A percentile compares a stretch with the other conserved stretches of the same genome.
Evolutionary conservation across 208 protist genomes (phyloP).

Genomic region (Balamuthia mandrillaris): DNA sequence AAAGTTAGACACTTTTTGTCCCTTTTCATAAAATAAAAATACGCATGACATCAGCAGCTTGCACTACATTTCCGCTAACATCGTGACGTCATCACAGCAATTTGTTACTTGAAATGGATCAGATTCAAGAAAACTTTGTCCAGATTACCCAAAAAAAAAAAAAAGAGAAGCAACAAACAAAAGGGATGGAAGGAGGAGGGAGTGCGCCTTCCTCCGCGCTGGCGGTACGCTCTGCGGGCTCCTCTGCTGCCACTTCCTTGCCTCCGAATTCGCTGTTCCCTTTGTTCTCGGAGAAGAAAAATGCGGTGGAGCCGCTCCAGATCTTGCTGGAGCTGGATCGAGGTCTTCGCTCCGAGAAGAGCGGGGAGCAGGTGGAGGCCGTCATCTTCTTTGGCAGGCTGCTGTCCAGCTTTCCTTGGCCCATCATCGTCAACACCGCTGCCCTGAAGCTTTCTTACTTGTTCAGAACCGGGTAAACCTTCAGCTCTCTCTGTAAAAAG

Average conservation of each 20-base stretch:
- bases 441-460: conserved; percentile 25
- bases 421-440: conserved; percentile 19
- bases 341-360: background rate
- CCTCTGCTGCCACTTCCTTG: background rate
- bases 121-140: too few relatives aligned
- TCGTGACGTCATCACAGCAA: too few relatives aligned
- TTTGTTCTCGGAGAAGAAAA: background rate
- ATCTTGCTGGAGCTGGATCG: conserved; percentile 19
- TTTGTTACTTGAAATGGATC: too few relatives aligned
- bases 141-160: too few relatives aligned
- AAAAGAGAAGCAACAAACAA: too few relatives aligned
- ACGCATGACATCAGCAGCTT: too few relatives aligned
- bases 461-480: conserved; percentile 13
- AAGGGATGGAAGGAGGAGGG: too few relatives aligned
- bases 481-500: background rate
- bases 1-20: too few relatives aligned
- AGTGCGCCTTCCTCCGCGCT: too few relatives aligned
- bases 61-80: too few relatives aligned
- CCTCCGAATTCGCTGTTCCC: conserved; percentile 36
- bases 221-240: too few relatives aligned
- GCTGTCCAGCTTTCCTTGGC: conserved; percentile 19
- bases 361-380: conserved; percentile 19
- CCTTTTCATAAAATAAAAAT: too few relatives aligned
- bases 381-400: conserved; percentile 21
- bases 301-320: background rate